Evolutionary conservation across 208 protist genomes (phyloP).

Genomic region (Acanthamoeba quina): DNA sequence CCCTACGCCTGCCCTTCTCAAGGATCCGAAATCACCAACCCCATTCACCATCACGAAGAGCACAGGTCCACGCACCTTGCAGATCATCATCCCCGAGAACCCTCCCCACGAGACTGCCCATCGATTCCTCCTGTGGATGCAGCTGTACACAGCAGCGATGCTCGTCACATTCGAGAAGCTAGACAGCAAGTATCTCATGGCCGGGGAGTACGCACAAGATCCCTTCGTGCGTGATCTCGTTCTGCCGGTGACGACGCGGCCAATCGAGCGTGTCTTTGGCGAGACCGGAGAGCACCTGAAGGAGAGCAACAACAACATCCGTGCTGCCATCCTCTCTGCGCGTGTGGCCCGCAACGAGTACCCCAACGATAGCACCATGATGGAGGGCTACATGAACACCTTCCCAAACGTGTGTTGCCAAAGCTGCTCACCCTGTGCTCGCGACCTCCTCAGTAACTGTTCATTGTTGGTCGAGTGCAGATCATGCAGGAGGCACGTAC

Average conservation of each 20-base stretch:
- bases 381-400: slow-evolving; percentile 58
- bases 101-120: slow-evolving; percentile 30
- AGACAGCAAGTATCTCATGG: slow-evolving; percentile 59
- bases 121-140: slow-evolving; percentile 54
- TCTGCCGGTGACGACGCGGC: slow-evolving; percentile 40
- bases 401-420: neutral
- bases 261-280: slow-evolving; percentile 55
- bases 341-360: slow-evolving; percentile 53
- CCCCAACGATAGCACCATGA: slow-evolving; percentile 26
- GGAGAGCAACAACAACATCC: slow-evolving; percentile 64
- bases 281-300: slow-evolving; percentile 20
- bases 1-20: no score
- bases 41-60: no score
- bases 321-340: slow-evolving; percentile 42
- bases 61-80: no score
- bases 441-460: no score
- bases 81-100: slow-evolving; percentile 50
- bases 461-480: no score
- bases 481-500: no score
- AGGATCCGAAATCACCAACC: no score
- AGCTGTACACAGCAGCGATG: slow-evolving; percentile 10
- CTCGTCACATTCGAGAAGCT: slow-evolving; percentile 52
- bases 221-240: slow-evolving; percentile 44
- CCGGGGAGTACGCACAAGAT: slow-evolving; percentile 63
- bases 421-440: no score